Base-by-base conservation (phyloP, 768 basidiomycete species). In the Gymnopilus dilepis region DNA sequence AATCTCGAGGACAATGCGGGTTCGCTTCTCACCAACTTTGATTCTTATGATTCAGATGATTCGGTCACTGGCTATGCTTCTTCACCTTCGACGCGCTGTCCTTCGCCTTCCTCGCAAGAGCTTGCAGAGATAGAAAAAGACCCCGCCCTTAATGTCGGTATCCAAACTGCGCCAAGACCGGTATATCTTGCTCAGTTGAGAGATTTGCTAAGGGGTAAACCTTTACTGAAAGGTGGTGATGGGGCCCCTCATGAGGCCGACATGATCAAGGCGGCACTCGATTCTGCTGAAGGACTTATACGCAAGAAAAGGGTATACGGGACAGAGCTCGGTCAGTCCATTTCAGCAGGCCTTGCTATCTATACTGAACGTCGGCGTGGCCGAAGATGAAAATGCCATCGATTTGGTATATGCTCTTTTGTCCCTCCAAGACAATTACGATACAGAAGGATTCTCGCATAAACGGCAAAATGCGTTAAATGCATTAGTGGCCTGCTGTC, bases 161-260 rank as follows among this genome's bases (percentile, higher is more conserved):
- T 75, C 33, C 89, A 88, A 75, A 94, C 89, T 67, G 80, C 91
- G 13, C 70, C 82, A n/a, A 83, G 87, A 17, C 97, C 97, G 0
- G 92, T 99, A 8, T 99, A 98, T 73, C 85, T 99, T 12, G 84
- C 84, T 7, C 95, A 98, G 70, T 80, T 99, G 4, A 87, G 87
- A 4, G 86, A 86, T 51, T 77, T 97, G 67, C 76, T 99, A n/a
- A 84, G 89, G 33, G 82, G 82, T 40, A 63, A 43, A n/a, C 45
- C 59, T n/a, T 78, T 80, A 17, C 15, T 17, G 2, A 69, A 81
- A 42, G 76, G 11, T 6, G 12, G 12, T 2, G 34, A 81, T 59
- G 73, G 80, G 31, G 81, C 82, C 19, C 80, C 83, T 11, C 83
- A 86, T 37, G 86, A 92, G 62, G 91, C 89, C 0, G 89, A 94